Conservation (phyloP, 1,284 basidiomycete species). For the Ceratobasidium sp. region DNA sequence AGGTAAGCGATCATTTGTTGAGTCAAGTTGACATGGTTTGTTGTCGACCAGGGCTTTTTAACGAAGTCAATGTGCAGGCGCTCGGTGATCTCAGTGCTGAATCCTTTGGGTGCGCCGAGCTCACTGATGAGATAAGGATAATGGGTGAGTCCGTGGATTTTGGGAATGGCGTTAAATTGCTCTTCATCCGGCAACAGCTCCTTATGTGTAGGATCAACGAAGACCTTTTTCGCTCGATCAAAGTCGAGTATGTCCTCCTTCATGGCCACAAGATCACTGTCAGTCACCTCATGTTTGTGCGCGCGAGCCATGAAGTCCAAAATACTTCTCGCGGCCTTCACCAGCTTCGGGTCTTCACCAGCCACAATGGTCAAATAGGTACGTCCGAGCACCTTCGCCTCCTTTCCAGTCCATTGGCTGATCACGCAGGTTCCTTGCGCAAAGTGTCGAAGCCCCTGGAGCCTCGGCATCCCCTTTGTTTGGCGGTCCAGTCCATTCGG, state of each 20-base stretch:
- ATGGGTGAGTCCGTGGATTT: conserved; percentile 45
- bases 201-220: not conserved
- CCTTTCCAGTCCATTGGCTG: conserved; percentile 46
- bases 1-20: conserved; percentile 45
- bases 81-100: conserved; percentile 43
- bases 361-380: conserved; percentile 22
- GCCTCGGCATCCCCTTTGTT: conserved; percentile 36
- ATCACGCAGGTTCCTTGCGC: conserved; percentile 24
- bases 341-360: not conserved
- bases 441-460: conserved; percentile 31
- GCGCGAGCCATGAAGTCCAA: conserved; percentile 57
- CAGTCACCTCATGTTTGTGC: conserved; percentile 15
- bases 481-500: conserved; percentile 36
- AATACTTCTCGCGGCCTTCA: conserved; percentile 51
- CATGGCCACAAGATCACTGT: conserved; percentile 40
- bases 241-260: conserved; percentile 44
- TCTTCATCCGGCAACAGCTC: not conserved
- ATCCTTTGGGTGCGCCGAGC: conserved; percentile 41
- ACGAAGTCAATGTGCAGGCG: conserved; percentile 43
- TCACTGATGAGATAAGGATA: conserved; percentile 25
- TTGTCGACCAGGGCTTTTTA: conserved; percentile 40
- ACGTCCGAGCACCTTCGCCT: conserved; percentile 45
- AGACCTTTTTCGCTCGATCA: conserved; percentile 48
- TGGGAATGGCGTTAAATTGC: conserved; percentile 21
- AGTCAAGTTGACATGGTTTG: conserved; percentile 24